Conservation (phyloP, 2,329 filamentous ascomycete genomes). For the Fusarium multiceps region DNA sequence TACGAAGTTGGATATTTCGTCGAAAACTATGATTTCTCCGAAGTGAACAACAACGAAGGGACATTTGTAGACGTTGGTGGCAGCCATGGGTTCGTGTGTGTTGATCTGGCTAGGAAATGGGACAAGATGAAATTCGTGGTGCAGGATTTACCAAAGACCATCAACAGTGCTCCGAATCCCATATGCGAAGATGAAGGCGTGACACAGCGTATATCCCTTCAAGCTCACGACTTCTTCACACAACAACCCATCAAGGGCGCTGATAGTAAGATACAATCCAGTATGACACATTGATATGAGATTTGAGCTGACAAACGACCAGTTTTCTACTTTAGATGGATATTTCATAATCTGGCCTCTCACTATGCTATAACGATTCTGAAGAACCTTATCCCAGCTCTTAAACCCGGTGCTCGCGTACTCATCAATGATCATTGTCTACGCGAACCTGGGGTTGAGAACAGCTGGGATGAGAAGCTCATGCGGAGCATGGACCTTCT, state of each 20-base stretch:
- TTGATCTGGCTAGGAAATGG: slow-evolving; percentile 64
- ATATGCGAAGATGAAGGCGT: slow-evolving; percentile 54
- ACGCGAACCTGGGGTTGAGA: slow-evolving; percentile 53
- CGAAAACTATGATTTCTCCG: slow-evolving; percentile 64
- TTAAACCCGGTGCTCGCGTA: slow-evolving; percentile 65
- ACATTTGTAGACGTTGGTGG: slow-evolving; percentile 70
- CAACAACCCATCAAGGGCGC: slow-evolving; percentile 65
- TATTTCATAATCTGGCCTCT: slow-evolving; percentile 71
- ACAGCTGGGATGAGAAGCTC: slow-evolving; percentile 59
- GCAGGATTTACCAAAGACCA: slow-evolving; percentile 63
- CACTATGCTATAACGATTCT: slow-evolving; percentile 62
- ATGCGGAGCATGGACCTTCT: slow-evolving; percentile 63
- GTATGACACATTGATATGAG: neutral
- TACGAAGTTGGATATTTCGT: slow-evolving; percentile 66
- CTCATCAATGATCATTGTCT: slow-evolving; percentile 60
- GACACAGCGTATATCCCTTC: slow-evolving; percentile 55
- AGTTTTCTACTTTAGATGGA: slow-evolving; percentile 66
- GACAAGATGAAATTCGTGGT: slow-evolving; percentile 65
- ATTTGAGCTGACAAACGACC: slow-evolving; percentile 19
- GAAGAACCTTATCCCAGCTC: slow-evolving; percentile 62
- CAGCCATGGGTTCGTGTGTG: slow-evolving; percentile 66
- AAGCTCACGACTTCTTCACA: slow-evolving; percentile 68
- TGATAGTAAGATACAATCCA: slow-evolving; percentile 54
- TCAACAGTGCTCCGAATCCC: slow-evolving; percentile 59
- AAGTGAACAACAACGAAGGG: slow-evolving; percentile 57